A percentile compares a stretch with the other conserved stretches of the same genome.
Evolutionary conservation across 495 filamentous ascomycete genomes (phyloP).

Genomic region (Penicillium antarcticum): DNA sequence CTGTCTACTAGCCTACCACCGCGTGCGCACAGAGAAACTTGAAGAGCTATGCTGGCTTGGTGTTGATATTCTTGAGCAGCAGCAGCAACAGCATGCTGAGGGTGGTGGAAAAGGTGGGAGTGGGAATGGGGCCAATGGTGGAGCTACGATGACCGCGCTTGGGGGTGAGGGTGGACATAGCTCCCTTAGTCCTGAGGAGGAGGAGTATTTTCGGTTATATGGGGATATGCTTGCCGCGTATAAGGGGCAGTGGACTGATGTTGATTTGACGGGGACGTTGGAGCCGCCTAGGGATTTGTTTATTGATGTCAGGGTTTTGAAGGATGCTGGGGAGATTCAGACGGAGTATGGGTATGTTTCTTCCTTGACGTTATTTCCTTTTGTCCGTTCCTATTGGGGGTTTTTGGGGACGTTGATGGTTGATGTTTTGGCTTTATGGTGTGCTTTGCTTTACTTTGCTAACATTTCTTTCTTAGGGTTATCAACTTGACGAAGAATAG

Average conservation of each 20-base stretch:
- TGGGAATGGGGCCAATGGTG: too few relatives aligned
- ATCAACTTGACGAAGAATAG: constrained; percentile 98
- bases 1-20: constrained; percentile 92
- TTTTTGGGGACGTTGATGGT: background rate
- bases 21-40: constrained; percentile 82
- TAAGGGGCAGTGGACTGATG: constrained; percentile 98
- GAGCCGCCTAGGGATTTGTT: constrained; percentile 95
- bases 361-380: constrained; percentile 4
- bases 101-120: too few relatives aligned
- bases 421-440: background rate
- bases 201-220: constrained; percentile 91
- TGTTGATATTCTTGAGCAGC: constrained; percentile 69
- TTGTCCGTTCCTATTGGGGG: too few relatives aligned
- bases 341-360: constrained; percentile 89
- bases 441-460: background rate
- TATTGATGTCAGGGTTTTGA: constrained; percentile 94
- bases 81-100: constrained; percentile 16
- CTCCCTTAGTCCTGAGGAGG: constrained; percentile 93
- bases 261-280: constrained; percentile 92
- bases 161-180: constrained; percentile 53
- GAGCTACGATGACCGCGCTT: too few relatives aligned
- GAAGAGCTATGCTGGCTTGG: constrained; percentile 95
- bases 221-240: constrained; percentile 90
- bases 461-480: constrained; percentile 52
- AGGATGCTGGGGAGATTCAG: constrained; percentile 97